A percentile compares a stretch with the other conserved stretches of the same genome.
These are phyloP conservation scores for Penicillium thymicola DNA, from an alignment of 2,329 filamentous ascomycete species.

Conservation along the genomic window DNA sequence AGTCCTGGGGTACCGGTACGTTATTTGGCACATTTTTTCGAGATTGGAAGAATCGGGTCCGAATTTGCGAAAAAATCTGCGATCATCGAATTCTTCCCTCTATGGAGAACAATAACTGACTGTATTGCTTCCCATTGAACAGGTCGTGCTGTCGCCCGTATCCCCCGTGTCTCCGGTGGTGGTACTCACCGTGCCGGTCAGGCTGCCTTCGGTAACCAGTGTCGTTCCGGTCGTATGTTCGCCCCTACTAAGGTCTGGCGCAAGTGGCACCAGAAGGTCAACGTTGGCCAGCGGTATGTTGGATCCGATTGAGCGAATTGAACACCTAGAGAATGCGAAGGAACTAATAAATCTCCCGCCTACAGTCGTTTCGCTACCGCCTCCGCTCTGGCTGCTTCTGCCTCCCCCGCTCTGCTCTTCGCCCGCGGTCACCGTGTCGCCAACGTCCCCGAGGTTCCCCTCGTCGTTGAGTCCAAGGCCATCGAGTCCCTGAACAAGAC, in stretches of 20 bases:
- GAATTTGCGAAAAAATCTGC: constrained; percentile 5
- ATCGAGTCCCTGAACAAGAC: constrained; percentile 89
- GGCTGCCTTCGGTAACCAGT: constrained; percentile 99
- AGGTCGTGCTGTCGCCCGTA: constrained; percentile 99
- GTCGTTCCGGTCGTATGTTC: constrained; percentile 99
- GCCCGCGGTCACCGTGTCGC: constrained; percentile 96
- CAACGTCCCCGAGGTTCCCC: constrained; percentile 89
- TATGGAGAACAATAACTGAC: constrained; percentile 5
- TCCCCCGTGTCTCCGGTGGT: constrained; percentile 99
- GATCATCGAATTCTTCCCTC: background rate
- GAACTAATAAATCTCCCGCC: constrained; percentile 8
- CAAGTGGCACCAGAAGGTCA: constrained; percentile 99
- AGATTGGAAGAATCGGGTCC: constrained; percentile 18
- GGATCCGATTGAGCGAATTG: background rate
- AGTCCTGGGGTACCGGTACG: constrained; percentile 99
- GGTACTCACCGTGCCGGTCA: constrained; percentile 99
- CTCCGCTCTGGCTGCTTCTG: constrained; percentile 94
- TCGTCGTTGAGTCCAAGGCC: constrained; percentile 87
- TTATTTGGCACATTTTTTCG: constrained; percentile 33
- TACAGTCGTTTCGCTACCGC: constrained; percentile 90
- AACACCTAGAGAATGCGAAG: background rate
- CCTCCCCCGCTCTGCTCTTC: constrained; percentile 88
- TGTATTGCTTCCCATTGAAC: constrained; percentile 14
- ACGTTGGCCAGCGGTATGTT: constrained; percentile 89
- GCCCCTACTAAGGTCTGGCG: constrained; percentile 99